A percentile compares a stretch with the other conserved stretches of the same genome.
These are phyloP conservation scores for Yamadazyma conglobata DNA, from an alignment of 1,139 yeast genomes.

Conservation along the genomic window DNA sequence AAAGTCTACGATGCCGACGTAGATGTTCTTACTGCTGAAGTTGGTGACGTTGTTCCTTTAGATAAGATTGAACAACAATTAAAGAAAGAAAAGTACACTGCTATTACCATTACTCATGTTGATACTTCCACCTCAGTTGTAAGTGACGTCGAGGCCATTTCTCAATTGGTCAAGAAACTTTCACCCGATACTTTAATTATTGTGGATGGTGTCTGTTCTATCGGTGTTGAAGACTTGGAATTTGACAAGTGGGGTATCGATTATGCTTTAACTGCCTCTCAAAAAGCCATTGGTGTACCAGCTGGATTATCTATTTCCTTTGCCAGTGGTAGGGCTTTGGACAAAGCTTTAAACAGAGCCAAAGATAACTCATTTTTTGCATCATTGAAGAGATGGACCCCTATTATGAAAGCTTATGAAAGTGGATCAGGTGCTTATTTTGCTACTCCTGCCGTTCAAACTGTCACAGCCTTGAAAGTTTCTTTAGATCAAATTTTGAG, in stretches of 20 bases:
- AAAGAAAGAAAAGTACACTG: conserved; percentile 49
- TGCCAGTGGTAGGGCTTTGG: conserved; percentile 73
- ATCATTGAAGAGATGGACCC: conserved; percentile 81
- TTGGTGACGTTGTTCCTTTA: conserved; percentile 70
- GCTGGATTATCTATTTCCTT: conserved; percentile 82
- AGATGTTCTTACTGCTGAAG: conserved; percentile 63
- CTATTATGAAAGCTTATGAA: conserved; percentile 86
- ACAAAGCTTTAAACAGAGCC: conserved; percentile 52
- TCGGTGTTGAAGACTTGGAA: conserved; percentile 81
- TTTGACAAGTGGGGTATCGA: conserved; percentile 92
- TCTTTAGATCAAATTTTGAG: conserved; percentile 71
- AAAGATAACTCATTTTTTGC: conserved; percentile 68
- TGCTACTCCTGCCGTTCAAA: conserved; percentile 92
- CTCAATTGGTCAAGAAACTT: conserved; percentile 55
- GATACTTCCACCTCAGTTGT: conserved; percentile 95
- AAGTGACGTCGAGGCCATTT: conserved; percentile 62
- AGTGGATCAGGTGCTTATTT: conserved; percentile 79
- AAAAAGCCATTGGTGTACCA: conserved; percentile 93
- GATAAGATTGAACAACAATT: conserved; percentile 55
- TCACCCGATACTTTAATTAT: conserved; percentile 80
- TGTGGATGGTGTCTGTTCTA: conserved; percentile 94
- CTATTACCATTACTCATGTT: conserved; percentile 88
- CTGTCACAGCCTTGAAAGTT: conserved; percentile 74
- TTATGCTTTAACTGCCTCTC: conserved; percentile 86
- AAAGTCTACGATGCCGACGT: conserved; percentile 67